Evolutionary conservation across 345 rosid genomes (phyloP).

Genomic region (Euphorbia pulcherrima): DNA sequence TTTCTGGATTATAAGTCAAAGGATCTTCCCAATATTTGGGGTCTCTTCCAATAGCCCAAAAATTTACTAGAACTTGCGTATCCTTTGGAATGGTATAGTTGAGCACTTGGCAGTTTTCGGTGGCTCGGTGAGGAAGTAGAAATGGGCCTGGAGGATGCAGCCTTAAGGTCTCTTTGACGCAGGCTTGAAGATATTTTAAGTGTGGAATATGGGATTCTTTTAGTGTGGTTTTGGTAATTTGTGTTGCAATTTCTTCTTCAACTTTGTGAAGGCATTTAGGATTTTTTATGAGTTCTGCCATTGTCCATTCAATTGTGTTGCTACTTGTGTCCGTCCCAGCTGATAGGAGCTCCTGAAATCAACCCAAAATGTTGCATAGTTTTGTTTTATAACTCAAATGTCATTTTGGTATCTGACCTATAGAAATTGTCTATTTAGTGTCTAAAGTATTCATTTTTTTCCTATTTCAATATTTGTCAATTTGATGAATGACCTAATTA

Average conservation of each 20-base stretch:
- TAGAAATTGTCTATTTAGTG: no score
- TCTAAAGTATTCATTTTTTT: no score
- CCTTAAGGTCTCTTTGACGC: conserved; percentile 26
- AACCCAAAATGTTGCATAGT: background rate
- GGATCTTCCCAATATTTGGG: conserved; percentile 25
- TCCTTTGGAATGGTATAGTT: conserved; percentile 23
- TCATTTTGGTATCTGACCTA: no score
- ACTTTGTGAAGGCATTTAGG: conserved; percentile 11
- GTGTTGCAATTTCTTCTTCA: conserved; percentile 16
- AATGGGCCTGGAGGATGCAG: conserved; percentile 28
- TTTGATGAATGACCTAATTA: no score
- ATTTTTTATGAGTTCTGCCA: conserved; percentile 26
- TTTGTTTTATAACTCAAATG: no score
- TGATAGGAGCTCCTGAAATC: conserved; percentile 22
- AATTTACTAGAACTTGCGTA: conserved; percentile 19
- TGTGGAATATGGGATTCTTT: conserved; percentile 19
- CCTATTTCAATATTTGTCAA: no score
- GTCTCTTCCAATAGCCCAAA: conserved; percentile 30
- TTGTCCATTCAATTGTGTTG: conserved; percentile 26
- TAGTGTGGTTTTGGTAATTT: background rate
- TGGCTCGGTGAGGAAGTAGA: conserved; percentile 29
- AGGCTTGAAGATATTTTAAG: conserved; percentile 21
- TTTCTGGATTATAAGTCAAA: conserved; percentile 15
- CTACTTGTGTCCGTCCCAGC: conserved; percentile 27
- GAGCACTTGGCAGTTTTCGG: conserved; percentile 16